Conservation (phyloP, 2,329 filamentous ascomycete genomes). For the Colletotrichum sp. region DNA sequence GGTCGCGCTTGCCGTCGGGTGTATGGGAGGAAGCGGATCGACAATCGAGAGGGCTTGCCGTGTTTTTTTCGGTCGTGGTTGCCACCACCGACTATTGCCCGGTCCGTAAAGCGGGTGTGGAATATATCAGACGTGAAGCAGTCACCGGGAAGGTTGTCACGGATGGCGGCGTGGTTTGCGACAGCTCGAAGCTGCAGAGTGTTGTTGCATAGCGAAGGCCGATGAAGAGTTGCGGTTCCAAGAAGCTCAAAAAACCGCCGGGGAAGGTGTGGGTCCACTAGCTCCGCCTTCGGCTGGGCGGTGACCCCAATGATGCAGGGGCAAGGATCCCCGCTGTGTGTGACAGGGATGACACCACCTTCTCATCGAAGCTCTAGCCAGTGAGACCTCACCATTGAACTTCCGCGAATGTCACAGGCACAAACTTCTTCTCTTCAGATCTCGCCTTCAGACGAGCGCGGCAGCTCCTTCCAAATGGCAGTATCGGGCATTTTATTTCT, state of each 20-base stretch:
- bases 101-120: background rate
- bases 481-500: background rate
- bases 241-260: constrained; percentile 10
- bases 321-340: background rate
- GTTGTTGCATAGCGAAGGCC: background rate
- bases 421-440: background rate
- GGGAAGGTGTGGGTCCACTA: background rate
- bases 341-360: background rate
- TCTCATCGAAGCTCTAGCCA: background rate
- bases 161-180: background rate
- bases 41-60: background rate
- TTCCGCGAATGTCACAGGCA: background rate
- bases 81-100: background rate
- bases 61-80: background rate
- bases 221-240: constrained; percentile 3
- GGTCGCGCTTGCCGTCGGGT: background rate
- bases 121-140: background rate
- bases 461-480: background rate
- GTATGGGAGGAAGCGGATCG: background rate
- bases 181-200: background rate
- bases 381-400: background rate
- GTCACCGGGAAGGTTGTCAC: background rate
- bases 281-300: background rate
- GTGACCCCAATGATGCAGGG: background rate
- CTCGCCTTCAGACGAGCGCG: background rate